Conservation (phyloP, 345 rosid genomes). For the Gossypium arboreum region DNA sequence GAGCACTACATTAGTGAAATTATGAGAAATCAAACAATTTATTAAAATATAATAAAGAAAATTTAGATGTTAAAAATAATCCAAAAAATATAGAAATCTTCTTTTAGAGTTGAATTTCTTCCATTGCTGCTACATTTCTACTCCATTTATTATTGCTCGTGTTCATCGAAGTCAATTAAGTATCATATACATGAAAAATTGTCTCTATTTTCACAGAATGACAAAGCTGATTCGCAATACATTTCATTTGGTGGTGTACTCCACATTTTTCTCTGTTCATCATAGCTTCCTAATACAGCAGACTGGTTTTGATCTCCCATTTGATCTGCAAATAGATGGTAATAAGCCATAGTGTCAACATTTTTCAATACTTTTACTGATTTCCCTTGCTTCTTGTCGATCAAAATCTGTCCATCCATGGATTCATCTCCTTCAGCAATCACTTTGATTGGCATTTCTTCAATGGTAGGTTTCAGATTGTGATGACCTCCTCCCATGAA, state of each 20-base stretch:
- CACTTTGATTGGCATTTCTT: conserved; percentile 41
- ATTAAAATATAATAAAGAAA: too few relatives aligned
- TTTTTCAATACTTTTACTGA: conserved; percentile 40
- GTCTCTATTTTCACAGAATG: background rate
- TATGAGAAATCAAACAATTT: too few relatives aligned
- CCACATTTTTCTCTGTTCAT: conserved; percentile 68
- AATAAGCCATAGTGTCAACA: conserved; percentile 37
- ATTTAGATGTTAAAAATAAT: too few relatives aligned
- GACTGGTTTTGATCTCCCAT: conserved; percentile 52
- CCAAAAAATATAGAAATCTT: too few relatives aligned
- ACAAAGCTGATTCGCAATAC: background rate
- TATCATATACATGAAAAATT: background rate
- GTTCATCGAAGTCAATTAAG: too few relatives aligned
- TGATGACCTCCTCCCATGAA: conserved; percentile 37
- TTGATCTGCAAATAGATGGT: conserved; percentile 39
- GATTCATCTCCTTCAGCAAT: conserved; percentile 53
- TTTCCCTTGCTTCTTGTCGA: conserved; percentile 39
- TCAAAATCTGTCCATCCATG: conserved; percentile 46
- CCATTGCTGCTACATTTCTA: too few relatives aligned
- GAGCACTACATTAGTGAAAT: too few relatives aligned
- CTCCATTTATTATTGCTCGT: too few relatives aligned
- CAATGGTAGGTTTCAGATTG: conserved; percentile 37
- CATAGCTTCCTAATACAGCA: conserved; percentile 67
- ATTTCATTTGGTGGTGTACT: conserved; percentile 36
- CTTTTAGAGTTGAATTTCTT: too few relatives aligned